These are phyloP conservation scores for Vitis hybrid DNA, from an alignment of 177 flowering plant species.

Conservation along the genomic window DNA sequence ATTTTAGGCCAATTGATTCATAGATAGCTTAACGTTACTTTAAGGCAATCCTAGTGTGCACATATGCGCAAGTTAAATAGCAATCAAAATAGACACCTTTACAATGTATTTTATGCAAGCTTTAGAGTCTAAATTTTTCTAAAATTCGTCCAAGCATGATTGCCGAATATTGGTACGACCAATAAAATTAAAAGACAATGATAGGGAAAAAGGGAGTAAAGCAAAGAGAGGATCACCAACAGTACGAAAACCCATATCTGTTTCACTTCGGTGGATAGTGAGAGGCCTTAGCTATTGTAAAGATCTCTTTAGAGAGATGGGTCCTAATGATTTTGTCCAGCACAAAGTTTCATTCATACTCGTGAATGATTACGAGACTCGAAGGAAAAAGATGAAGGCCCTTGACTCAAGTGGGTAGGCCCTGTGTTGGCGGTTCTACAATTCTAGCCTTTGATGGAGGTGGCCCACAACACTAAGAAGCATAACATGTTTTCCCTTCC, in stretches of 20 bases:
- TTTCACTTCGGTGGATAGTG: background rate
- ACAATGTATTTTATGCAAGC: too few relatives aligned
- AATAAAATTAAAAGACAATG: background rate
- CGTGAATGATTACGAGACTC: background rate
- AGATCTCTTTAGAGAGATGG: background rate
- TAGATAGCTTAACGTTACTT: too few relatives aligned
- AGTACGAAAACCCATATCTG: background rate
- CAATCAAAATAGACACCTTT: too few relatives aligned
- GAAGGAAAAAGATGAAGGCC: background rate
- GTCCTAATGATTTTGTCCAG: background rate
- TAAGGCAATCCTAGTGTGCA: too few relatives aligned
- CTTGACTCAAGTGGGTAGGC: background rate
- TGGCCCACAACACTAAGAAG: background rate
- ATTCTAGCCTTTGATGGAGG: background rate
- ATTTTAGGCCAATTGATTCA: too few relatives aligned
- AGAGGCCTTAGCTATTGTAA: background rate
- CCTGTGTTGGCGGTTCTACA: background rate
- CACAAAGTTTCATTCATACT: background rate
- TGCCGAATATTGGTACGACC: background rate
- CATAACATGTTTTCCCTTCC: too few relatives aligned
- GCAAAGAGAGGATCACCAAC: background rate
- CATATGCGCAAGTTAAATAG: too few relatives aligned
- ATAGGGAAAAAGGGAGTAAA: background rate
- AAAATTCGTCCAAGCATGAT: background rate
- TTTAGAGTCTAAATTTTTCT: background rate